Percentiles rank a stretch among this genome's conserved stretches.
Evolutionary conservation across 495 filamentous ascomycete species (phyloP).

Genomic region (Penicillium goetzii): DNA sequence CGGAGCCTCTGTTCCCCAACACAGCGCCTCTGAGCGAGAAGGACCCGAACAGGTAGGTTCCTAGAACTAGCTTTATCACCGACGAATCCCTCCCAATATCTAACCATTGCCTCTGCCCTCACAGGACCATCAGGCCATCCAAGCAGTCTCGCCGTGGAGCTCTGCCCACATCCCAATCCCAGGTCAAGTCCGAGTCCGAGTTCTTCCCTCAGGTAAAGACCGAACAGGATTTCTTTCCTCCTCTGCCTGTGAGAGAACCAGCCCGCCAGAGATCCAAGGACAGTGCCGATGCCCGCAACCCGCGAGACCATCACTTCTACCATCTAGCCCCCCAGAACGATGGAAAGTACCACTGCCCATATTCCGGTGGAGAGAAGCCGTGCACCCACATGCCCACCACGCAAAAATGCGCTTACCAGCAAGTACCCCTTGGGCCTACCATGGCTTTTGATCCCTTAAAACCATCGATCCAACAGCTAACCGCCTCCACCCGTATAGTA

Average conservation of each 20-base stretch:
- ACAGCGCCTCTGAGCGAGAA: slow-evolving; percentile 48
- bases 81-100: not conserved
- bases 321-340: slow-evolving; percentile 68
- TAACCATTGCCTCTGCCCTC: not conserved
- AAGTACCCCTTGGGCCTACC: slow-evolving; percentile 44
- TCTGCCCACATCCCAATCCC: slow-evolving; percentile 6
- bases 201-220: slow-evolving; percentile 42
- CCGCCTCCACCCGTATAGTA: slow-evolving; percentile 59
- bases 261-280: slow-evolving; percentile 53
- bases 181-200: slow-evolving; percentile 27
- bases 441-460: not conserved
- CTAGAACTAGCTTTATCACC: not conserved
- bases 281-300: slow-evolving; percentile 57
- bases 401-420: slow-evolving; percentile 98
- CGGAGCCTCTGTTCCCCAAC: slow-evolving; percentile 49
- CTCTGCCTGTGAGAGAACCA: slow-evolving; percentile 44
- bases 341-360: slow-evolving; percentile 90
- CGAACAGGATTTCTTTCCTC: slow-evolving; percentile 45
- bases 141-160: slow-evolving; percentile 13
- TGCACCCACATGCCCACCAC: slow-evolving; percentile 87
- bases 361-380: slow-evolving; percentile 65
- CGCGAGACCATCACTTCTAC: slow-evolving; percentile 79
- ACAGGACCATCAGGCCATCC: slow-evolving; percentile 22
- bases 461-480: slow-evolving; percentile 28
- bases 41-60: slow-evolving; percentile 51